Conservation (phyloP, 2,329 filamentous ascomycete genomes). For the Trichophyton mentagrophytes region DNA sequence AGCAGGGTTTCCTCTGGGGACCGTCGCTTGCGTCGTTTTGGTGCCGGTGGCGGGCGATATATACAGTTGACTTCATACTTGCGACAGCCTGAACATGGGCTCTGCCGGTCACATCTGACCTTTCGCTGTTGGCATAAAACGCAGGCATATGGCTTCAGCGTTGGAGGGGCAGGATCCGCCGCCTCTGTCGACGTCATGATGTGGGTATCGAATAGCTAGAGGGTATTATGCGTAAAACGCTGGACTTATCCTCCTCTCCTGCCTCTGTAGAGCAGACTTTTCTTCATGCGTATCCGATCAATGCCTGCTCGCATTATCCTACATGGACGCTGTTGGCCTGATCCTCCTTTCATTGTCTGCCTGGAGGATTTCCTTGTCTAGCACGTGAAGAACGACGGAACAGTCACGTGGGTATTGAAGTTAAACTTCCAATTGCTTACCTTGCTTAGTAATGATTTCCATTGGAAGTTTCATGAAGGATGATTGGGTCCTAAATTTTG, state of each 20-base stretch:
- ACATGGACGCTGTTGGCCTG: too few species aligned
- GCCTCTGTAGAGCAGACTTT: neutral
- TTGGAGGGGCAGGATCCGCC: neutral
- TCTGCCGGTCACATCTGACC: constrained; percentile 59
- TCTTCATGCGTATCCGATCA: neutral
- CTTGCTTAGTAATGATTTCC: too few species aligned
- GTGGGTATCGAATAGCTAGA: neutral
- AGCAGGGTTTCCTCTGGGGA: neutral
- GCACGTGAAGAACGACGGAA: too few species aligned
- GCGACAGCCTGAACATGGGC: constrained; percentile 58
- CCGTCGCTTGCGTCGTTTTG: neutral
- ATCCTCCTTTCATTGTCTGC: too few species aligned
- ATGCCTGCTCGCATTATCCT: neutral
- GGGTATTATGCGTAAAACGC: neutral
- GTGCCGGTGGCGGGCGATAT: constrained; percentile 5
- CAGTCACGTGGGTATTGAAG: too few species aligned
- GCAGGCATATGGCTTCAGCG: constrained; percentile 34
- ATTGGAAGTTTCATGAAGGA: too few species aligned
- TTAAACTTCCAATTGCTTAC: too few species aligned
- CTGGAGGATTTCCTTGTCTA: too few species aligned
- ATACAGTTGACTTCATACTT: constrained; percentile 51
- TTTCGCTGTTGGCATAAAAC: constrained; percentile 65
- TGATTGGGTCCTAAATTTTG: too few species aligned
- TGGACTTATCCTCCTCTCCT: neutral
- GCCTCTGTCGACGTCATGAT: neutral